Percentiles rank a stretch among this genome's conserved stretches.
Evolutionary conservation across 768 basidiomycete genomes (phyloP).

Genomic region (Leccinum sublutescens): DNA sequence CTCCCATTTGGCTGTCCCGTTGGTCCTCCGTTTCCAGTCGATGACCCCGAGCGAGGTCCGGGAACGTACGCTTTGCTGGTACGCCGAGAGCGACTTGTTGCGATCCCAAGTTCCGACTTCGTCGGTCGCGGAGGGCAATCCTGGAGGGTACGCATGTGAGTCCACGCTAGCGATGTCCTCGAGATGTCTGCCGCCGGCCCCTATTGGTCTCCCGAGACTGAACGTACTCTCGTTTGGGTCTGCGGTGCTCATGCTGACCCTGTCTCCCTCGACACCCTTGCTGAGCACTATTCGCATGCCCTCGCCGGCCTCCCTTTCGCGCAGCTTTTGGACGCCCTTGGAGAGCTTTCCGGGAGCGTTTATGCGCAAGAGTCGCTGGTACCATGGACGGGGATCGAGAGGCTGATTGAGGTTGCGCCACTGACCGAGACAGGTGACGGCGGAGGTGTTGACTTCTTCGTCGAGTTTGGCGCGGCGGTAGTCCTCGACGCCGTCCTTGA

Average conservation of each 20-base stretch:
- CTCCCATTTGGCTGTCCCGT: conserved; percentile 85
- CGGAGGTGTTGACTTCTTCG: conserved; percentile 93
- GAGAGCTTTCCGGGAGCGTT: conserved; percentile 74
- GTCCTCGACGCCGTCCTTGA: conserved; percentile 97
- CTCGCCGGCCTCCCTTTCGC: conserved; percentile 76
- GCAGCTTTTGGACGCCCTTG: conserved; percentile 80
- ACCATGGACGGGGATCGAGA: conserved; percentile 66
- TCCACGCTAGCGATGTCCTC: conserved; percentile 72
- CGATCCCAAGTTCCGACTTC: conserved; percentile 35
- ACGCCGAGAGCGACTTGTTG: conserved; percentile 40
- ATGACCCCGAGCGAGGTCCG: conserved; percentile 67
- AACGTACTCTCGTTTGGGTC: conserved; percentile 44
- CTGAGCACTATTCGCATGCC: conserved; percentile 64
- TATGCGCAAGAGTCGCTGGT: conserved; percentile 69
- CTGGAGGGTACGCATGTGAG: conserved; percentile 64
- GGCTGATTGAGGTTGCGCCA: conserved; percentile 93
- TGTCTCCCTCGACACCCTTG: conserved; percentile 36
- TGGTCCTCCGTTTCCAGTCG: conserved; percentile 69
- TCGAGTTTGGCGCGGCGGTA: conserved; percentile 86
- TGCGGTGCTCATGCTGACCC: conserved; percentile 43
- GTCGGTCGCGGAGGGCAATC: conserved; percentile 30
- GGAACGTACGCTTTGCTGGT: conserved; percentile 58
- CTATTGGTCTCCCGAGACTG: conserved; percentile 36
- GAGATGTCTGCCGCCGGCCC: conserved; percentile 50
- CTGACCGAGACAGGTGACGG: conserved; percentile 83